Base-by-base conservation (phyloP, 108 stramenopile genomes). In the Skeletonema grethae region DNA sequence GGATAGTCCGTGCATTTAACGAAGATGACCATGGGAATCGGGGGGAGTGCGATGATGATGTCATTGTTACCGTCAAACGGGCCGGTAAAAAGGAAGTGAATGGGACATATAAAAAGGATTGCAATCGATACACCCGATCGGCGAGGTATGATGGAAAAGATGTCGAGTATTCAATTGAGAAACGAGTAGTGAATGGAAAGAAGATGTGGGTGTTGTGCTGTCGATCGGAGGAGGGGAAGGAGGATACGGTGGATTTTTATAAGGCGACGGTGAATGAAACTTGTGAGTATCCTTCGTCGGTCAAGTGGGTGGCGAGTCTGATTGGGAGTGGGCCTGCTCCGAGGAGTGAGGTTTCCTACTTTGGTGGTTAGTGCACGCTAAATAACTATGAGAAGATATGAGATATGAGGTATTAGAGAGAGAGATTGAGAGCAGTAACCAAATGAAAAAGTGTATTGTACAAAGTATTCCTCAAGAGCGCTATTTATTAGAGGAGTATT, bases 171-270 rank as follows among this genome's bases (percentile, higher is more conserved):
- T 41, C 41, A 0, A 69, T 77, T 30, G 76, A 77, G 38, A 63
- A 57, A 29, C 59, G 76, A 29, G 67, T 56, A 28, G 60, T 65
- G 3, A 62, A 31, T 35, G 74, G 74, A 35, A 58, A 56, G 63
- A 77, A 65, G 38, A 70, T 70, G 68, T 77, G 76, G 76, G 69
- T 69, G 30, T 15, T 70, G 1, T 64, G 63, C 4, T 77, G 76
- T 28, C 50, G 66, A 28, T 32, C 45, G 50, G 22, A 22, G 50
- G 50, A 53, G 18, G 50, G 8, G 8, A 53, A 20, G 22, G 75
- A 69, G 25, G 61, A 38, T 55, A 10, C 31, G 2, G 67, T 77
- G 20, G 76, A 77, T 64, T 77, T 77, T 56, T 77, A 77, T 41
- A 70, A 55, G 36, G 76, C 69, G n/a, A 50, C n/a, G 7, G 76